Evolutionary conservation across 2,329 filamentous ascomycete genomes (phyloP).

Genomic region (Calonectria montana): DNA sequence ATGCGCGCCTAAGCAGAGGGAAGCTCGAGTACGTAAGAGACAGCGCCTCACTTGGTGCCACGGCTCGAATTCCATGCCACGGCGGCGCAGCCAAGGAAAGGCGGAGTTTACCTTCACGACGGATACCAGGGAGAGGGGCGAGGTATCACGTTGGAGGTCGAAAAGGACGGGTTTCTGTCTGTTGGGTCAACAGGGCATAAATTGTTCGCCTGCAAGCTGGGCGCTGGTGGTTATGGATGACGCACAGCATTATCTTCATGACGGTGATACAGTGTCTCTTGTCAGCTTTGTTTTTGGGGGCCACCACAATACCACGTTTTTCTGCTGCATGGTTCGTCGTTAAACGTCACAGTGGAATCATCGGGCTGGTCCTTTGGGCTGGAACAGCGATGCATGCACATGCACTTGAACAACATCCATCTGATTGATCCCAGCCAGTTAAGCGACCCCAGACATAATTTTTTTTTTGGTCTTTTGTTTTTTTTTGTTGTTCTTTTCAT

Average conservation of each 20-base stretch:
- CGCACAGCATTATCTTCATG: background rate
- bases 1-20: background rate
- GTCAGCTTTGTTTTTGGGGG: background rate
- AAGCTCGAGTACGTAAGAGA: background rate
- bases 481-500: background rate
- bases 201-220: too few relatives aligned
- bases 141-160: too few relatives aligned
- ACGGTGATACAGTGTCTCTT: background rate
- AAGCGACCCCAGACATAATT: background rate
- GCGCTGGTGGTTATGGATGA: background rate
- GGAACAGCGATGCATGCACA: background rate
- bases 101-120: slow-evolving; percentile 1
- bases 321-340: background rate
- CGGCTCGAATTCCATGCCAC: background rate
- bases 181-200: background rate
- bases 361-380: slow-evolving; percentile 2
- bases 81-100: background rate
- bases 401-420: background rate
- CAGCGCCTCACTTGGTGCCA: background rate
- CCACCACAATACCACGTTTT: background rate
- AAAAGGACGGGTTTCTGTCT: background rate
- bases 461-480: background rate
- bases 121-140: background rate
- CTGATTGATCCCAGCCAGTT: background rate
- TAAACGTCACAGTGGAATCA: slow-evolving; percentile 36